A percentile compares a stretch with the other conserved stretches of the same genome.
phyloP scores from a whole-genome alignment of 352 stramenopile genomes.

The Phytophthora lateralis region DNA sequence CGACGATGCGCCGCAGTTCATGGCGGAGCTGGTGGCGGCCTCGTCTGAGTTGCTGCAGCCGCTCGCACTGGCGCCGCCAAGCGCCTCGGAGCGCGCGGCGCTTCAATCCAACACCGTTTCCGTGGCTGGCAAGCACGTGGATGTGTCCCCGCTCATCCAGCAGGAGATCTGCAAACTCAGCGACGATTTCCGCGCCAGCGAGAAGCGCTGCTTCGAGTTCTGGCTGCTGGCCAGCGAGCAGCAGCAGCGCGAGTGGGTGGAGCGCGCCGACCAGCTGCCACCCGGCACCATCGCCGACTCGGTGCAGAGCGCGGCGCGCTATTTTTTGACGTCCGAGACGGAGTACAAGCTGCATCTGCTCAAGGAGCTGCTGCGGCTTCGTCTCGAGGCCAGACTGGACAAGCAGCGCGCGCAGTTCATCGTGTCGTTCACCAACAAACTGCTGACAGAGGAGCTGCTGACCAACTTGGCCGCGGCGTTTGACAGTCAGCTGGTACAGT shows the following conservation, averaged over 20 bases:
- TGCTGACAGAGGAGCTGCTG: constrained; percentile 57
- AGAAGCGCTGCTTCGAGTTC: constrained; percentile 71
- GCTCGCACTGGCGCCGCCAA: constrained; percentile 43
- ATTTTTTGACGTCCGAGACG: constrained; percentile 78
- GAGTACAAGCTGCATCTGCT: constrained; percentile 78
- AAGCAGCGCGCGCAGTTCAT: constrained; percentile 68
- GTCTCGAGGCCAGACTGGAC: constrained; percentile 62
- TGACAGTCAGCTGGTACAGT: constrained; percentile 53
- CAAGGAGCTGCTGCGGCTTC: constrained; percentile 75
- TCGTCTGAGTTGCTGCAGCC: constrained; percentile 49
- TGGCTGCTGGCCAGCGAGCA: constrained; percentile 83
- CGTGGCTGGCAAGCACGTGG: constrained; percentile 67
- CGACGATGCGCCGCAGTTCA: constrained; percentile 66
- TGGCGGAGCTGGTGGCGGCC: constrained; percentile 53
- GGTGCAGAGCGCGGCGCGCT: constrained; percentile 69
- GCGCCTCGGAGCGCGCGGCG: constrained; percentile 54
- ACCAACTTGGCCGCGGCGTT: constrained; percentile 55
- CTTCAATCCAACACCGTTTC: constrained; percentile 67
- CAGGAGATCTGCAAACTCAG: constrained; percentile 82
- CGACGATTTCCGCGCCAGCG: constrained; percentile 73
- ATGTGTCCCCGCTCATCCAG: constrained; percentile 81
- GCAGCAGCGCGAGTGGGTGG: constrained; percentile 68
- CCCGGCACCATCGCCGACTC: constrained; percentile 48
- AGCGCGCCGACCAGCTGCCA: constrained; percentile 70
- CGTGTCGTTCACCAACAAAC: constrained; percentile 69